Evolutionary conservation across 2,329 filamentous ascomycete genomes (phyloP).

Genomic region (Pseudogymnoascus sp.): DNA sequence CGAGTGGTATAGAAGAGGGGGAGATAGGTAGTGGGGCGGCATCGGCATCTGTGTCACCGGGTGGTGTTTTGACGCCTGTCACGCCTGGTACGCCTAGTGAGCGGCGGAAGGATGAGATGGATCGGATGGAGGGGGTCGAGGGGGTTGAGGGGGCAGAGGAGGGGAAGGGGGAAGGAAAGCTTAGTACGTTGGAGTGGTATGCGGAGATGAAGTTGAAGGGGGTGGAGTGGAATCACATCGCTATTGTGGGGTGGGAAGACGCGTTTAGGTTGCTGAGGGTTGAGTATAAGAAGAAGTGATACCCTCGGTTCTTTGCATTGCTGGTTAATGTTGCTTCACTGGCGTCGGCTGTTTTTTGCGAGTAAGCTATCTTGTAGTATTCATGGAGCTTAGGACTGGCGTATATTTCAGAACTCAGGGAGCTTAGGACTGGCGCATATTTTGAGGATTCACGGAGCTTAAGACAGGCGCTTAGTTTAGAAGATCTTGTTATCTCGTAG

Average conservation of each 20-base stretch:
- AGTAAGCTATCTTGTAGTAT: not conserved
- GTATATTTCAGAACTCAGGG: not conserved
- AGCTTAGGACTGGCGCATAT: not conserved
- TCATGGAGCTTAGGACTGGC: not conserved
- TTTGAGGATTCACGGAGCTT: not conserved
- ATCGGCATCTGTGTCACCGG: not conserved
- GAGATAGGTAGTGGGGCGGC: not conserved
- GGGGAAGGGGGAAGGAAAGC: not conserved
- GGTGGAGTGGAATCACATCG: slow-evolving; percentile 41
- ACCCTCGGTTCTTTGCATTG: not conserved
- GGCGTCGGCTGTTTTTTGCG: not conserved
- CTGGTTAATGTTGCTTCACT: not conserved
- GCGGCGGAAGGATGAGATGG: not conserved
- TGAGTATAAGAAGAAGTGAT: slow-evolving; percentile 4
- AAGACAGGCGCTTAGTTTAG: not conserved
- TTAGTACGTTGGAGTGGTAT: slow-evolving; percentile 44
- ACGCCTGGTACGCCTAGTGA: not conserved
- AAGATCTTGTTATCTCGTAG: not conserved
- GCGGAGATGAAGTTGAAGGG: slow-evolving; percentile 37
- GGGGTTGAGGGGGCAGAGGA: not conserved
- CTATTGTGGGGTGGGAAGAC: slow-evolving; percentile 35
- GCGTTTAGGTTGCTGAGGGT: slow-evolving; percentile 8
- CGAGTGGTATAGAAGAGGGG: not conserved
- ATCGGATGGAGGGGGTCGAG: not conserved
- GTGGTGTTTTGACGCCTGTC: not conserved